A percentile compares a stretch with the other conserved stretches of the same genome.
These are phyloP conservation scores for Tulasnella sp. DNA, from an alignment of 768 basidiomycete genomes.

Conservation along the genomic window DNA sequence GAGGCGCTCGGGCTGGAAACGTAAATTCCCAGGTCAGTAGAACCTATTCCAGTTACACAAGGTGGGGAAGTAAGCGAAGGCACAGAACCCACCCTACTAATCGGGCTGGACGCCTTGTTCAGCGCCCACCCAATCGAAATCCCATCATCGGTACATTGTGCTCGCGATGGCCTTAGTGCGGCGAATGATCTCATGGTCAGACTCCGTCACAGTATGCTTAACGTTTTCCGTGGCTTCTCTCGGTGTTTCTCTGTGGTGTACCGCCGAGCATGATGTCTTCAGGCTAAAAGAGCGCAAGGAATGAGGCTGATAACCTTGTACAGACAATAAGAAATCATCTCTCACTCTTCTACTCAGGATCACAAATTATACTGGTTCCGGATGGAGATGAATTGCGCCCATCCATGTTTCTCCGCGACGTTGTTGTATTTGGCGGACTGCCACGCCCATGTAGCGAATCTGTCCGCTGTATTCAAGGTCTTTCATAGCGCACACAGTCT, in stretches of 20 bases:
- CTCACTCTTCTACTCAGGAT: not conserved
- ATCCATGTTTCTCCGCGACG: slow-evolving; percentile 16
- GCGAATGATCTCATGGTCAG: no score
- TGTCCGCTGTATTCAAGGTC: not conserved
- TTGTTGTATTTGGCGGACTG: not conserved
- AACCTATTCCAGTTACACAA: no score
- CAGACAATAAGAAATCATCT: not conserved
- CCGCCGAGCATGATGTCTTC: not conserved
- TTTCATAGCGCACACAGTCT: not conserved
- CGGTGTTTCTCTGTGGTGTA: no score
- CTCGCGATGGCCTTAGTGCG: no score
- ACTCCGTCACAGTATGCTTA: no score
- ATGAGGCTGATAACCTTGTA: not conserved
- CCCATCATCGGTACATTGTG: no score
- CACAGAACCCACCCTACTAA: no score
- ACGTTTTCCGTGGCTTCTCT: no score
- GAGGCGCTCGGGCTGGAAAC: no score
- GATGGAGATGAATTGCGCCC: not conserved
- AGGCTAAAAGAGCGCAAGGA: not conserved
- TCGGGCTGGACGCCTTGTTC: no score
- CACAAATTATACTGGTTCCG: not conserved
- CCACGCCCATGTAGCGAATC: not conserved
- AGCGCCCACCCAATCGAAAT: no score
- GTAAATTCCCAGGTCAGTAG: not conserved
- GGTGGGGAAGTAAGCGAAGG: not conserved